A percentile compares a stretch with the other conserved stretches of the same genome.
phyloP scores from a whole-genome alignment of 805 yeast genomes.

The Teunomyces stri region DNA sequence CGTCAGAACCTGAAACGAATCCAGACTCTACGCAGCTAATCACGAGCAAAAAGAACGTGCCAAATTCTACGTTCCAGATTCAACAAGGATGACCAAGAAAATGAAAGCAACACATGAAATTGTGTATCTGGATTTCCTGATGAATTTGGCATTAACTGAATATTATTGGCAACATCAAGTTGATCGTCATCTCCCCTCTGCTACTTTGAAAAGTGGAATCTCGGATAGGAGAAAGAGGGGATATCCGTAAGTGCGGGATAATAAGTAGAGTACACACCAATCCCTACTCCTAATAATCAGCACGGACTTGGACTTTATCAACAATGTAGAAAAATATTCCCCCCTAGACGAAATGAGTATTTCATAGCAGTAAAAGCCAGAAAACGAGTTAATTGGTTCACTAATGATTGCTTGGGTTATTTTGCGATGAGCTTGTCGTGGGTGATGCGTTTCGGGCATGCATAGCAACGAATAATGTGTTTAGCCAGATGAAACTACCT shows the following conservation, averaged over 20 bases:
- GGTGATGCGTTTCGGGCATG: not conserved
- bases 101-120: not conserved
- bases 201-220: no score
- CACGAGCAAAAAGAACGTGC: no score
- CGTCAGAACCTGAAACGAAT: not conserved
- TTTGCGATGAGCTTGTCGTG: not conserved
- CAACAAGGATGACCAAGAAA: not conserved
- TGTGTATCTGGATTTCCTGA: not conserved
- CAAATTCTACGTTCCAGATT: no score
- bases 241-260: not conserved
- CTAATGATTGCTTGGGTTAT: not conserved
- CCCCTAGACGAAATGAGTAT: not conserved
- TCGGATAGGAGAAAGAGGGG: not conserved
- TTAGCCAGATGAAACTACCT: not conserved
- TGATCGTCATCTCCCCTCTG: no score
- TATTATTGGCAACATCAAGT: no score
- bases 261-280: not conserved
- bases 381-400: not conserved
- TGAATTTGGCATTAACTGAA: not conserved
- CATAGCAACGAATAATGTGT: not conserved
- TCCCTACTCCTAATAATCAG: no score
- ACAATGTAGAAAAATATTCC: not conserved
- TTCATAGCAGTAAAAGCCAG: not conserved
- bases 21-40: no score
- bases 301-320: no score